Evolutionary conservation across 1,284 basidiomycete genomes (phyloP), one percentile per base, ranked within the genome.

Genomic region (Rhodotorula sp.): DNA sequence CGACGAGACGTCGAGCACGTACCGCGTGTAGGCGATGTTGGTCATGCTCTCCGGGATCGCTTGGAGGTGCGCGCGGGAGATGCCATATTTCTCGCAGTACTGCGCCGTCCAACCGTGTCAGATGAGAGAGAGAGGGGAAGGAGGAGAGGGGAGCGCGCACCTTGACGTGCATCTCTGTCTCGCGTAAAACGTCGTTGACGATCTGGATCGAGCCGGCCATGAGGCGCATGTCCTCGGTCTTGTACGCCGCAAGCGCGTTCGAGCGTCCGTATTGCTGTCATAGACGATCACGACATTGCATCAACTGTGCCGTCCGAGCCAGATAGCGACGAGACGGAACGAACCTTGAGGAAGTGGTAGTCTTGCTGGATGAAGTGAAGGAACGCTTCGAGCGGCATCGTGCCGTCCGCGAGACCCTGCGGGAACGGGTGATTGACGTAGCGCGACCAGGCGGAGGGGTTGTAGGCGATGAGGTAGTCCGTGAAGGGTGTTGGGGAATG

Each of bases 321-420:
- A 7, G 44, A 9, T 34, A 44, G 40, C 30, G 57, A 30, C 16
- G 6, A 44, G 4, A 26, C 46, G 10, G 16, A 54, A 61, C 48
- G 20, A 24, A 56, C 50, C 58, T 63, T 7, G 64, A 54, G 62
- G 46, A 69, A 86, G 46, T 68, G 89, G 89, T 84, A 85, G 71
- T 85, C 84, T 72, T 85, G 84, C 67, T 80, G 89, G 81, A 97
- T 89, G 79, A 95, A 98, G 79, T 93, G 88, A 30, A 90, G 78
- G 80, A 97, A 85, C 0, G 62, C 40, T 31, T 69, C 62, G 26
- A 70, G 75, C 51, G 68, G 77, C 62, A 67, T 76, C 63, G 70
- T 75, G 31, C 74, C 74, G 53, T 71, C 57, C 30, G 75, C 69
- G 46, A 77, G 65, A 57, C 73, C 57, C 68, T 68, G 60, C 56